phyloP scores from a whole-genome alignment of 2,329 filamentous ascomycete genomes.

The Trichoderma cornu-damae region DNA sequence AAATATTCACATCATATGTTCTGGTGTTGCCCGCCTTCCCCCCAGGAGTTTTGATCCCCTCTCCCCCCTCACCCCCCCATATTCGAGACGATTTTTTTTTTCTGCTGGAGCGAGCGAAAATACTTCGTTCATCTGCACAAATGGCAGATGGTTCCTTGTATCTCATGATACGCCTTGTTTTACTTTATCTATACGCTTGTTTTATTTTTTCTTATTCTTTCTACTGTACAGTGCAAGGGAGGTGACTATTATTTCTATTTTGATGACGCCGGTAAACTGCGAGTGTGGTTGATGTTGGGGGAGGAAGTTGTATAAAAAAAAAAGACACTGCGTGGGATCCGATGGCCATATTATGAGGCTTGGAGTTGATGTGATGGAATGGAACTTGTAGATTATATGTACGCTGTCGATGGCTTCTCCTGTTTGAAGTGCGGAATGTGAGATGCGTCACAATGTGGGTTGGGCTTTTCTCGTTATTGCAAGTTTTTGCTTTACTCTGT shows the following conservation, averaged over 20 bases:
- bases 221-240: neutral
- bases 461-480: neutral
- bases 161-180: constrained; percentile 8
- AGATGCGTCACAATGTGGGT: neutral
- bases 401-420: neutral
- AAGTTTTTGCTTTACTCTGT: neutral
- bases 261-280: neutral
- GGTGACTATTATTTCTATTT: neutral
- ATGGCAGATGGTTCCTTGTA: constrained; percentile 2
- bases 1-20: constrained; percentile 1
- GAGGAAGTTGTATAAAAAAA: neutral
- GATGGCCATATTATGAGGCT: constrained; percentile 7
- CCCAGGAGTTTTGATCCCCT: constrained; percentile 27
- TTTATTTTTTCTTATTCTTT: neutral
- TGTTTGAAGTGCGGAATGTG: constrained; percentile 2
- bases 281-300: neutral
- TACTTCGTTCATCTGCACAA: neutral
- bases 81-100: constrained; percentile 4
- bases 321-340: neutral
- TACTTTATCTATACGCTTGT: neutral
- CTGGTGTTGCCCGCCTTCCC: constrained; percentile 17
- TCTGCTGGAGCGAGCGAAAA: constrained; percentile 2
- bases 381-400: constrained; percentile 11
- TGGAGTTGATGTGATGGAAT: constrained; percentile 15
- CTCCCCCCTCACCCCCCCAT: constrained; percentile 22